phyloP scores from a whole-genome alignment of 352 stramenopile genomes.

The Vaucheria bursata region DNA sequence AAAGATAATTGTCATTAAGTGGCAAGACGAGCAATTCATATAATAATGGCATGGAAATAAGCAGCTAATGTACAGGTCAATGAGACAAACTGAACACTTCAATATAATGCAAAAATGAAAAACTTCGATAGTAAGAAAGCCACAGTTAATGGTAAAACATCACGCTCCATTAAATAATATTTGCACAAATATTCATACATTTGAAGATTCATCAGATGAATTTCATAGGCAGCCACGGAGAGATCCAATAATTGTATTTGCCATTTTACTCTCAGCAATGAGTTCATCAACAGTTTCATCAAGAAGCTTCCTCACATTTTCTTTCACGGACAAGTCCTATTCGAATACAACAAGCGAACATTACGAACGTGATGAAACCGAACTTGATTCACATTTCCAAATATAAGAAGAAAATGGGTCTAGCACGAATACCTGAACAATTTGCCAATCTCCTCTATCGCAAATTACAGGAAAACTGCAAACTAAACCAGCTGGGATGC shows the following conservation, averaged over 20 bases:
- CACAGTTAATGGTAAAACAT: too few species aligned
- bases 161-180: too few species aligned
- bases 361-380: not conserved
- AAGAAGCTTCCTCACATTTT: not conserved
- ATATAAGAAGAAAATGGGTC: not conserved
- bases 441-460: constrained; percentile 55
- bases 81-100: too few species aligned
- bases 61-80: too few species aligned
- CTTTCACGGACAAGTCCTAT: not conserved
- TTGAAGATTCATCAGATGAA: too few species aligned
- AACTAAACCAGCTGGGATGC: constrained; percentile 73
- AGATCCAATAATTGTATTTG: not conserved
- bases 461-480: constrained; percentile 81
- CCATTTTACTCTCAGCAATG: not conserved
- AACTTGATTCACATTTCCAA: not conserved
- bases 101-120: too few species aligned
- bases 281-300: not conserved
- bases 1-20: too few species aligned
- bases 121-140: too few species aligned
- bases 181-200: too few species aligned
- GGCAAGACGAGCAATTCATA: too few species aligned
- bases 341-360: not conserved
- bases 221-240: too few species aligned
- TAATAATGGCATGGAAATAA: too few species aligned
- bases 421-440: not conserved